Evolutionary conservation across 768 basidiomycete species (phyloP).

Genomic region (Podaxis rugospora): DNA sequence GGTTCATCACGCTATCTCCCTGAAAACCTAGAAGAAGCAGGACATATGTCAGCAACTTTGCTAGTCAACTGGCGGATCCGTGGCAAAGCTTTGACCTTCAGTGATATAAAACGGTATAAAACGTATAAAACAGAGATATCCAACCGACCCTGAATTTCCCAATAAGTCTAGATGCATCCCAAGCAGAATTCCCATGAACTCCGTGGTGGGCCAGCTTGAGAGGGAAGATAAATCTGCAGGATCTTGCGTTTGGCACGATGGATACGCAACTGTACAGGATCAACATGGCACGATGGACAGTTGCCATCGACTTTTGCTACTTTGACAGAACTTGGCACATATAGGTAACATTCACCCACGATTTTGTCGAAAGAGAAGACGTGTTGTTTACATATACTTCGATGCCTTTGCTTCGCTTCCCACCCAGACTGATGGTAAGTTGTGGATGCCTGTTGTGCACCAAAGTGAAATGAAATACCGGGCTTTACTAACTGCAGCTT

Average conservation of each 20-base stretch:
- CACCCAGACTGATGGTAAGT: neutral
- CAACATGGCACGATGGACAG: constrained; percentile 7
- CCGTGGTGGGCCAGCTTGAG: neutral
- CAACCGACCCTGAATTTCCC: neutral
- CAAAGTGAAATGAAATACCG: neutral
- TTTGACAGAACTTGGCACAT: constrained; percentile 1
- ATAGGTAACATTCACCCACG: constrained; percentile 8
- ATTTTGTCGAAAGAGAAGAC: constrained; percentile 11
- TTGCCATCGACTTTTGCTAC: constrained; percentile 6
- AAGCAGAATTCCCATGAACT: constrained; percentile 5
- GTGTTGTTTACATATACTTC: neutral
- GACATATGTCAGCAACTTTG: neutral
- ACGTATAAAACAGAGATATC: neutral
- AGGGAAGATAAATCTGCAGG: constrained; percentile 1
- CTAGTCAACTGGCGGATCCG: neutral
- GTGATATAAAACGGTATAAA: neutral
- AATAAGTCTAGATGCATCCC: constrained; percentile 2
- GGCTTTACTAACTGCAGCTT: neutral
- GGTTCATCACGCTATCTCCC: neutral
- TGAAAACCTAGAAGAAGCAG: neutral
- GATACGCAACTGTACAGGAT: neutral
- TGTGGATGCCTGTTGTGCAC: neutral
- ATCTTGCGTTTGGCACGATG: constrained; percentile 5
- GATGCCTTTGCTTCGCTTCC: neutral
- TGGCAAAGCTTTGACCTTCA: neutral